phyloP scores from a whole-genome alignment of 441 rosid genomes.

The Eutrema salsugineum region DNA sequence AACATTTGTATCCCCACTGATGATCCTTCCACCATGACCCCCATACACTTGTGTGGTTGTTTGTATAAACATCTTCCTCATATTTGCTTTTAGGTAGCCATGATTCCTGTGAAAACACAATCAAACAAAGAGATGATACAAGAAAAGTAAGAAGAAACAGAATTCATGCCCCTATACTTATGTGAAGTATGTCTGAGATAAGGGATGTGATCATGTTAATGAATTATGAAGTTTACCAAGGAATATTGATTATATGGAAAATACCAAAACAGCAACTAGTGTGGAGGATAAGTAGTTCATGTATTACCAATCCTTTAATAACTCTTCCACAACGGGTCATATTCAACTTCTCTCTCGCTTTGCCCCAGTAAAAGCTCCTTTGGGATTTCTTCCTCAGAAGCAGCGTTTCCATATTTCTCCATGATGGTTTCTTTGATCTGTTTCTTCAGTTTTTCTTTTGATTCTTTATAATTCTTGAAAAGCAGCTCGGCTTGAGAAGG shows the following conservation, averaged over 20 bases:
- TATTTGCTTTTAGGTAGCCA: constrained; percentile 39
- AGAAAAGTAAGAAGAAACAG: not conserved
- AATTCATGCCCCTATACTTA: no score
- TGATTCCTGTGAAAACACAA: constrained; percentile 27
- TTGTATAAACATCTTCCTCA: constrained; percentile 44
- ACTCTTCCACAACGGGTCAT: constrained; percentile 43
- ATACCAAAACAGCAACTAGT: not conserved
- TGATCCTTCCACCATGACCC: constrained; percentile 69
- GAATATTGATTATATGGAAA: not conserved
- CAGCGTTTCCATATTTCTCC: constrained; percentile 81
- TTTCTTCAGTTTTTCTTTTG: constrained; percentile 55
- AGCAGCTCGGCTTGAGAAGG: constrained; percentile 82
- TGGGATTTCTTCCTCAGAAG: constrained; percentile 59
- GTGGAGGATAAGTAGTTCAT: not conserved
- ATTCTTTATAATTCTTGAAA: constrained; percentile 49
- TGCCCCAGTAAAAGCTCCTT: constrained; percentile 63
- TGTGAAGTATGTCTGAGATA: no score
- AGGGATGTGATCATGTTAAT: no score
- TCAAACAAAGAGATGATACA: not conserved
- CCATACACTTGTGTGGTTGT: constrained; percentile 59
- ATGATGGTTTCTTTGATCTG: constrained; percentile 51
- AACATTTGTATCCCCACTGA: constrained; percentile 60
- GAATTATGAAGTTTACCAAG: no score
- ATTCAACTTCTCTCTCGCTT: constrained; percentile 61
- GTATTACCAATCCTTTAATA: constrained; percentile 35